Evolutionary conservation across 2,329 filamentous ascomycete genomes (phyloP), one percentile per base, ranked within the genome.

Genomic region (Didymella pomorum): DNA sequence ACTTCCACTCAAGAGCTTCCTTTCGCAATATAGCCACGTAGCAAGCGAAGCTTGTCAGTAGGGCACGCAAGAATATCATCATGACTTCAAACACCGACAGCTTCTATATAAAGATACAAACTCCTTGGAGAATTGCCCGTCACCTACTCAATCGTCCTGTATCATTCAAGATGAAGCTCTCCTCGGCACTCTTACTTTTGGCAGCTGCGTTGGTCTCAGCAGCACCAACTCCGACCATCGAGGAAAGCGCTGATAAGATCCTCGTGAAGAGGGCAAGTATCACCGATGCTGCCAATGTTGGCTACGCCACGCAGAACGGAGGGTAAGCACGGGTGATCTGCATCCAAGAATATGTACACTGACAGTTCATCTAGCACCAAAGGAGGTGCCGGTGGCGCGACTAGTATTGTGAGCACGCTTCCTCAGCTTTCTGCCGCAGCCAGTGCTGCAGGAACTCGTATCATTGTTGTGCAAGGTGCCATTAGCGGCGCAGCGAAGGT

Each of bases 331-430:
- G 6, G 1, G 12, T 28, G 20, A 8, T 12, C 1, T 31, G 6
- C n/a, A 3, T 28, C n/a, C 6, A 6, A 5, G 9, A 20, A 10
- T 1, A 16, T 14, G 8, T 11, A 18, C 9, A 14, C 39, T 55
- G 26, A 61, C 11, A n/a, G 9, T 11, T 26, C 4, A 21, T 0
- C 10, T 9, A 65, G 82, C 48, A 86, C 83, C 3, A 85, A 78
- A n/a, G 84, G 83, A 42, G 83, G 84, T 49, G 72, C 78, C 10
- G 81, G 81, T 18, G 84, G 83, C 28, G 76, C 80, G 1, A 83
- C 82, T 9, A 82, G 80, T 12, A 85, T 83, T 2, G 84, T 87
- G 50, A 82, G 81, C 33, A 79, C 78, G 4, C 79, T 85, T 16
- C 78, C 80, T 23, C 73, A 79, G 23, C 80, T 86, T 60, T 80